Evolutionary conservation across 208 protist genomes (phyloP).

Genomic region (Crithidia fasciculata): DNA sequence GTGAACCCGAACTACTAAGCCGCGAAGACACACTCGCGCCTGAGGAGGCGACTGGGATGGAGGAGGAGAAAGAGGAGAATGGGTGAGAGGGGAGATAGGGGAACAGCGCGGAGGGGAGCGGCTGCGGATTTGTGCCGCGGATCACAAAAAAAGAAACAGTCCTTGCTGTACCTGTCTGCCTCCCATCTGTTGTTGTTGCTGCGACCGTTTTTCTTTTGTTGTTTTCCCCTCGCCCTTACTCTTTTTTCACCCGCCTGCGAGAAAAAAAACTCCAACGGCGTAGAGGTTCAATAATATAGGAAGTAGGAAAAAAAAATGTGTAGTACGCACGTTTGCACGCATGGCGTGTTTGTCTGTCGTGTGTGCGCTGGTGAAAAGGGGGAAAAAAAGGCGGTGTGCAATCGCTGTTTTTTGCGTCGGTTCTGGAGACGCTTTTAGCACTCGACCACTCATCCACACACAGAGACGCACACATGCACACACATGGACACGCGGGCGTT

Average conservation of each 20-base stretch:
- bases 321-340: background rate
- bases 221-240: slow-evolving; percentile 2
- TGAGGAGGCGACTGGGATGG: too few species aligned
- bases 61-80: too few species aligned
- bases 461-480: background rate
- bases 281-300: background rate
- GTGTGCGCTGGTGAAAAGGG: background rate
- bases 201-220: slow-evolving; percentile 4
- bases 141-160: background rate
- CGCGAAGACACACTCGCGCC: too few species aligned
- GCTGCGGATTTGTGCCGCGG: background rate
- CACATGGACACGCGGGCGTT: background rate
- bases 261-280: background rate
- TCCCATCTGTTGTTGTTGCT: background rate
- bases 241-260: background rate
- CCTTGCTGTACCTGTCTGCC: background rate
- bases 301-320: slow-evolving; percentile 12
- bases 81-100: too few species aligned
- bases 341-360: background rate
- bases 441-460: too few species aligned
- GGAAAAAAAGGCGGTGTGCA: too few species aligned
- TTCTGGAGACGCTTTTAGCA: too few species aligned
- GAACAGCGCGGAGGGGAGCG: background rate
- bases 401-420: too few species aligned
- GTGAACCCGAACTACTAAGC: slow-evolving; percentile 89